Evolutionary conservation across 164 flowering plant genomes (phyloP), one percentile per base, ranked within the genome.

Genomic region (Umbellularia californica): DNA sequence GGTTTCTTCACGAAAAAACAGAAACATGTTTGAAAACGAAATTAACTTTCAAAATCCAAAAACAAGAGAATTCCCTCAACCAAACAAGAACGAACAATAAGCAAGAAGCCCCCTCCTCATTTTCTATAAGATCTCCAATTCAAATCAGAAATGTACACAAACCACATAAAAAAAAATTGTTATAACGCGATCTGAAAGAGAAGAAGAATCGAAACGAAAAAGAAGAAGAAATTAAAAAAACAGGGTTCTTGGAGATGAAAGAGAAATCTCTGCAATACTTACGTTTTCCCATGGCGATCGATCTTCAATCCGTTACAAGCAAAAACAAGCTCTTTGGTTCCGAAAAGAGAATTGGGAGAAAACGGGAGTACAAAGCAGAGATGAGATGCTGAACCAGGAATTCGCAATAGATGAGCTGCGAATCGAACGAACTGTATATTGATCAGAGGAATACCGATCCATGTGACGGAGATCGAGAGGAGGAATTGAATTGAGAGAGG

Each of bases 221-320:
- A 5, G 14, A 66, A 15, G 69, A 63, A 63, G 3, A 12, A 63
- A 24, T 23, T 4, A 7, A 27, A 27, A 63, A 24, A 63, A n/a
- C 0, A 5, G 7, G 12, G 12, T 22, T 22, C 25, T 24, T 24
- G 22, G 14, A 30, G 27, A 67, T 24, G n/a, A 67, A 69, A 6
- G 28, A 64, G 14, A 19, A 67, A 17, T 1, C 19, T 17, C 19
- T 19, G 15, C 11, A 28, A 67, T 1, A 68, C 71, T 41, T 69
- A 69, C 71, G 52, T 52, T 69, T 69, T 12, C 71, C 71, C 71
- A 69, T 69, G 25, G 51, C 52, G 71, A 69, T 22, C 55, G 35
- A 17, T 25, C 19, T 20, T 41, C 47, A 11, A 22, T 64, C 71
- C 55, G 71, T 47, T 69, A 69, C 71, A 41, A 69, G 23, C 58